Percentiles rank a stretch among this genome's conserved stretches.
Evolutionary conservation across 805 yeast genomes (phyloP).

Genomic region (Wickerhamomyces bovis): DNA sequence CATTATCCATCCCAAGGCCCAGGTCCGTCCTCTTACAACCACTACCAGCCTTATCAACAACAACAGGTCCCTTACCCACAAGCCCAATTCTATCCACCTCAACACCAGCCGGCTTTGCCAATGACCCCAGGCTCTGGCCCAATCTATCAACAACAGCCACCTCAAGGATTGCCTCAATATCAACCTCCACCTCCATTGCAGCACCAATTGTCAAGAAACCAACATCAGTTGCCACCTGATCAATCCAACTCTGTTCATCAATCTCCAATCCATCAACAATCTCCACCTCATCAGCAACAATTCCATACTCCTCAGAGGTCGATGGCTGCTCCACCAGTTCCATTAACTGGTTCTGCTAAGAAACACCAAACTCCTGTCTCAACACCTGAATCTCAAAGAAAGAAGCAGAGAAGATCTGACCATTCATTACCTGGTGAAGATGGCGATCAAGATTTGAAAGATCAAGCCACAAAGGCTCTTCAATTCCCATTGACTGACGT

Average conservation of each 20-base stretch:
- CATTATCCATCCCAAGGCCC: conserved; percentile 8
- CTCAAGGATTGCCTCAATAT: conserved; percentile 7
- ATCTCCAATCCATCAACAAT: conserved; percentile 8
- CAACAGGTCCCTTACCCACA: conserved; percentile 14
- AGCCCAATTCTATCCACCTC: conserved; percentile 6
- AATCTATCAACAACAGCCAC: conserved; percentile 5
- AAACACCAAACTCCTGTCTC: conserved; percentile 2
- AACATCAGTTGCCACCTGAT: conserved; percentile 3
- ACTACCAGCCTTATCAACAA: conserved; percentile 7
- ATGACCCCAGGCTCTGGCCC: neutral
- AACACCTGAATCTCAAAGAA: conserved; percentile 20
- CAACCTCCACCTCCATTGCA: conserved; percentile 9
- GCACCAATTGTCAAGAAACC: conserved; percentile 7
- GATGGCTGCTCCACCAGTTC: conserved; percentile 7
- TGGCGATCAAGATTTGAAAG: conserved; percentile 32
- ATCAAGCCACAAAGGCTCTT: conserved; percentile 27
- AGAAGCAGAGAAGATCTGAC: conserved; percentile 23
- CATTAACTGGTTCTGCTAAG: conserved; percentile 2
- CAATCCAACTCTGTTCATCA: conserved; percentile 3
- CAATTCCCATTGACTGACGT: conserved; percentile 34
- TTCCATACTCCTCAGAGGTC: conserved; percentile 24
- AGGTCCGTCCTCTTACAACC: conserved; percentile 1
- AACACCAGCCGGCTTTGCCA: conserved; percentile 2
- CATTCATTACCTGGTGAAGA: conserved; percentile 25
- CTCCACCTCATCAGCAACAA: conserved; percentile 6